Evolutionary conservation across 164 flowering plant species (phyloP).

Genomic region (Liquidambar formosana): DNA sequence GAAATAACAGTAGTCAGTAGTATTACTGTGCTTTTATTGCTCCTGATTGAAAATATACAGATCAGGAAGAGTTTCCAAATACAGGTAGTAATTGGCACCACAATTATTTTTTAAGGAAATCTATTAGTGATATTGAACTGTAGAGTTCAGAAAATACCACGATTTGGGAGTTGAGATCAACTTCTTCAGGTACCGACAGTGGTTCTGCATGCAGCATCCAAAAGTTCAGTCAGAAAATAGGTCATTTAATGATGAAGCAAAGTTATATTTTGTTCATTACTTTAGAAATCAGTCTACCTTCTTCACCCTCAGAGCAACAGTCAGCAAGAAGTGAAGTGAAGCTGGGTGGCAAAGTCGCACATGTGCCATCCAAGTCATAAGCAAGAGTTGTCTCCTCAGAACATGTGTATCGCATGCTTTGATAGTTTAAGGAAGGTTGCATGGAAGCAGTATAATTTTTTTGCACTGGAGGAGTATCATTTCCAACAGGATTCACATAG

Average conservation of each 20-base stretch:
- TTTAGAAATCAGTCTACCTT: not conserved
- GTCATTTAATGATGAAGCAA: not conserved
- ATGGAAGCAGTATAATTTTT: constrained; percentile 14
- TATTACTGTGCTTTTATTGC: not conserved
- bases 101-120: not conserved
- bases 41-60: not conserved
- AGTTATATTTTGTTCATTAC: not conserved
- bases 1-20: not conserved
- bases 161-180: not conserved
- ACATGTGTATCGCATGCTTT: not conserved
- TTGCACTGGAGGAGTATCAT: constrained; percentile 16
- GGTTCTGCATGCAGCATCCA: constrained; percentile 4
- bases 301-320: not conserved
- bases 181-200: constrained; percentile 2
- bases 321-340: constrained; percentile 7
- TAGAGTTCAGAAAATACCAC: constrained; percentile 5
- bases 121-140: not conserved
- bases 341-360: constrained; percentile 7
- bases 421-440: not conserved
- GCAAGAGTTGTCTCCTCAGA: not conserved
- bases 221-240: not conserved
- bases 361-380: not conserved
- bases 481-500: constrained; percentile 9
- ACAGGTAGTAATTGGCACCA: not conserved
- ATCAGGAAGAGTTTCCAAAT: not conserved